These are phyloP conservation scores for Colletotrichum sublineola DNA, from an alignment of 2,329 filamentous ascomycete species.

Conservation along the genomic window DNA sequence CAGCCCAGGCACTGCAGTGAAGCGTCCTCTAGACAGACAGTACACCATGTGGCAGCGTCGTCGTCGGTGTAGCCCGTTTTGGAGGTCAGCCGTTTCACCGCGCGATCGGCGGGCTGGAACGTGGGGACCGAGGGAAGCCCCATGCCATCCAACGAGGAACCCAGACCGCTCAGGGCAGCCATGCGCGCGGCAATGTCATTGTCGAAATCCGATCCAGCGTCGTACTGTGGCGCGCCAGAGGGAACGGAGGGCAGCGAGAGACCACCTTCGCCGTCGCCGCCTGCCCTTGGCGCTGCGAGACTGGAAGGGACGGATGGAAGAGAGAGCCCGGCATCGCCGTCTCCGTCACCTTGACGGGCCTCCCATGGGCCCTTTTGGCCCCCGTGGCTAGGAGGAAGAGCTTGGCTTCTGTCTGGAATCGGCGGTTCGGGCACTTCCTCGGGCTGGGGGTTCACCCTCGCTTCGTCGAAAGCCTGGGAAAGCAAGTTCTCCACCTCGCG, in stretches of 20 bases:
- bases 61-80: constrained; percentile 71
- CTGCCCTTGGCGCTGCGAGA: constrained; percentile 48
- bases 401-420: background rate
- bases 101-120: constrained; percentile 60
- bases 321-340: constrained; percentile 42
- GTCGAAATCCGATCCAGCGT: constrained; percentile 53
- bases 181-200: constrained; percentile 66
- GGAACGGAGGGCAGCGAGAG: constrained; percentile 64
- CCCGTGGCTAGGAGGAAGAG: background rate
- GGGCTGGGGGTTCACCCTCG: constrained; percentile 50
- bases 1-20: constrained; percentile 80
- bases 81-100: constrained; percentile 55
- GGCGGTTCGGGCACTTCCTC: constrained; percentile 15
- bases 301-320: constrained; percentile 58
- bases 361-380: constrained; percentile 3
- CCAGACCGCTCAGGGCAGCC: constrained; percentile 61
- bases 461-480: constrained; percentile 61
- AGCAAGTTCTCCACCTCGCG: constrained; percentile 61
- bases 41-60: constrained; percentile 83
- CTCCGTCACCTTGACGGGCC: constrained; percentile 39
- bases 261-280: constrained; percentile 24
- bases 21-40: constrained; percentile 85
- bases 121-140: constrained; percentile 65
- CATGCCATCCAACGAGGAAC: constrained; percentile 46
- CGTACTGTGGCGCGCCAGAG: constrained; percentile 52